phyloP scores from a whole-genome alignment of 2,329 filamentous ascomycete species.

The Aspergillus pseudoviridinutans region DNA sequence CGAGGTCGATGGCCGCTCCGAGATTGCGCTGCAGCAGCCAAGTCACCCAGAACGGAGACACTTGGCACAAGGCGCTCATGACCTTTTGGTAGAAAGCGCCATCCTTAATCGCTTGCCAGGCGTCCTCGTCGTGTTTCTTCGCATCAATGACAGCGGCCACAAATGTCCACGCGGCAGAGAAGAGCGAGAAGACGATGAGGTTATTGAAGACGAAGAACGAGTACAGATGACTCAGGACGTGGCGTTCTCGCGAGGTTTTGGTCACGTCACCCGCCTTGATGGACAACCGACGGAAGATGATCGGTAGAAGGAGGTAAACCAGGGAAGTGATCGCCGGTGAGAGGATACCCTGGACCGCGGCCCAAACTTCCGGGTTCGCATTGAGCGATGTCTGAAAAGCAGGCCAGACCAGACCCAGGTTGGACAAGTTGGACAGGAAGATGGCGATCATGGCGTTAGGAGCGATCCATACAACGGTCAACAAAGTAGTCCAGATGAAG shows the following conservation, averaged over 20 bases:
- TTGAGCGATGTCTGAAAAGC: constrained; percentile 65
- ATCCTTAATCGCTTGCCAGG: constrained; percentile 65
- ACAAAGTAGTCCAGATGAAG: constrained; percentile 73
- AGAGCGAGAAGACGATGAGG: constrained; percentile 86
- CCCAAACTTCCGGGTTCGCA: constrained; percentile 66
- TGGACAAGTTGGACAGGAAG: constrained; percentile 81
- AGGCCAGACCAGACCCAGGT: constrained; percentile 75
- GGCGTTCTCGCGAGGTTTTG: constrained; percentile 86
- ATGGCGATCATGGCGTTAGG: constrained; percentile 94
- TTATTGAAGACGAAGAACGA: constrained; percentile 98
- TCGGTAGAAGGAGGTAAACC: constrained; percentile 81
- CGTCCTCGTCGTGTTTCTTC: constrained; percentile 54
- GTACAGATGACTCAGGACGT: constrained; percentile 87
- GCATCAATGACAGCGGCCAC: constrained; percentile 61
- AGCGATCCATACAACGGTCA: constrained; percentile 83
- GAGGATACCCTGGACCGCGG: constrained; percentile 84
- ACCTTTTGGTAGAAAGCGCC: constrained; percentile 60
- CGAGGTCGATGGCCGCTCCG: constrained; percentile 89
- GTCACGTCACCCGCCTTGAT: constrained; percentile 81
- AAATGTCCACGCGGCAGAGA: constrained; percentile 76
- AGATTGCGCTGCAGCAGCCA: constrained; percentile 91
- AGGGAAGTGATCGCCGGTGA: constrained; percentile 84
- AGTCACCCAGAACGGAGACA: constrained; percentile 90
- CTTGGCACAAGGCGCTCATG: constrained; percentile 71
- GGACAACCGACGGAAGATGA: constrained; percentile 84